Evolutionary conservation across 1,284 basidiomycete genomes (phyloP).

Genomic region (Irpex rosettiformis): DNA sequence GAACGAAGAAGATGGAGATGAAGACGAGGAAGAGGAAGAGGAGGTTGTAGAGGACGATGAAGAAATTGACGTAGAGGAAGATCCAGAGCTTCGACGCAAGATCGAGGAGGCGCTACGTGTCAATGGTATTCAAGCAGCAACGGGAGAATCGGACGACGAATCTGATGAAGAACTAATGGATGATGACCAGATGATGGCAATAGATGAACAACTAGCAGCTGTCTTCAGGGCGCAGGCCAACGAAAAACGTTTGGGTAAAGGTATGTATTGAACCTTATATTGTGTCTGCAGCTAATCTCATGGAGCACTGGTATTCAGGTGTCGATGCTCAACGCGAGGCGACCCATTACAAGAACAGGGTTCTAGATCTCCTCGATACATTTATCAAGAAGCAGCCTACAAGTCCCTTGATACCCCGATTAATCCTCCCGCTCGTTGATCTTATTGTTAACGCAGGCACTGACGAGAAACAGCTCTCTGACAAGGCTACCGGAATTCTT

Average conservation of each 20-base stretch:
- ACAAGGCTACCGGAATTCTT: conserved; percentile 82
- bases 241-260: conserved; percentile 61
- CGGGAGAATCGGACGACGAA: conserved; percentile 41
- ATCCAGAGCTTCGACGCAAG: conserved; percentile 71
- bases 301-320: conserved; percentile 31
- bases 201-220: conserved; percentile 90
- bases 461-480: conserved; percentile 82
- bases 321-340: conserved; percentile 76
- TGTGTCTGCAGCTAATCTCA: not conserved
- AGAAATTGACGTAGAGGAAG: conserved; percentile 44
- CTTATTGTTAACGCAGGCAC: conserved; percentile 62
- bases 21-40: conserved; percentile 35
- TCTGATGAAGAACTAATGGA: conserved; percentile 78
- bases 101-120: conserved; percentile 78
- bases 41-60: conserved; percentile 50
- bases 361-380: conserved; percentile 88
- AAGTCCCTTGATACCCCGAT: conserved; percentile 61
- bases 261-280: conserved; percentile 33
- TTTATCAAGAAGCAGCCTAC: conserved; percentile 76
- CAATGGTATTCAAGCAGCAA: conserved; percentile 62
- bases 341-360: conserved; percentile 91
- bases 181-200: conserved; percentile 96
- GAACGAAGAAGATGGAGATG: conserved; percentile 35
- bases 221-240: conserved; percentile 77
- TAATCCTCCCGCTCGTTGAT: conserved; percentile 77